Conservation (phyloP, 345 rosid species). For the Eucalyptus sideroxylon region DNA sequence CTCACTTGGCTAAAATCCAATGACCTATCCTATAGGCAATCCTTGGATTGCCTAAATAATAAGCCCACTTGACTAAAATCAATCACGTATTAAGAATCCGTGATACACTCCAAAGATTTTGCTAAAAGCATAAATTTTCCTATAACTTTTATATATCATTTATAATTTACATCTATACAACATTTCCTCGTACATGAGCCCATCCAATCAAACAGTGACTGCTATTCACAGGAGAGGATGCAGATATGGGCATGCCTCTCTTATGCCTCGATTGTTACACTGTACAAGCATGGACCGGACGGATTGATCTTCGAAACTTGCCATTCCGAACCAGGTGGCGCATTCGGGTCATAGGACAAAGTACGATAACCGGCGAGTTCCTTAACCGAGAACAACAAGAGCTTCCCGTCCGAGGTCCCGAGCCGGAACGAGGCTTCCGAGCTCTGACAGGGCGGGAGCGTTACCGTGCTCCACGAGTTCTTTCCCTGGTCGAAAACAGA, state of each 20-base stretch:
- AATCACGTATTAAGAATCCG: neutral
- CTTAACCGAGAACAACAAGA: constrained; percentile 53
- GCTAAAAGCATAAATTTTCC: neutral
- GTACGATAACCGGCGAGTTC: constrained; percentile 40
- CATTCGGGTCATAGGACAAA: constrained; percentile 65
- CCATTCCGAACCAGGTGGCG: constrained; percentile 65
- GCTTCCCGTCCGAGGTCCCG: constrained; percentile 68
- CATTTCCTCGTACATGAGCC: neutral
- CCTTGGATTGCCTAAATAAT: neutral
- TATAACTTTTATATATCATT: neutral
- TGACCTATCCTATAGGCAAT: neutral
- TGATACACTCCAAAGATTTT: neutral
- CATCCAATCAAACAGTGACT: neutral
- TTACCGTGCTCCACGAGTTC: constrained; percentile 62
- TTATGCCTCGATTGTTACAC: constrained; percentile 72
- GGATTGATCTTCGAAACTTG: constrained; percentile 51
- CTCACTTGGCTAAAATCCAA: neutral
- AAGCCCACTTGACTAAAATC: neutral
- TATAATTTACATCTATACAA: neutral
- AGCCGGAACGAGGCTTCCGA: constrained; percentile 51
- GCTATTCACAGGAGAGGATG: neutral
- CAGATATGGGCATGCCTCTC: neutral
- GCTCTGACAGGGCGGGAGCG: constrained; percentile 71
- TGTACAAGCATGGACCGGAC: constrained; percentile 57
- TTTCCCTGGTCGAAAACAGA: constrained; percentile 55